Evolutionary conservation across 306 rosid genomes (phyloP), one percentile per base, ranked within the genome.

Genomic region (Styphnolobium japonicum): DNA sequence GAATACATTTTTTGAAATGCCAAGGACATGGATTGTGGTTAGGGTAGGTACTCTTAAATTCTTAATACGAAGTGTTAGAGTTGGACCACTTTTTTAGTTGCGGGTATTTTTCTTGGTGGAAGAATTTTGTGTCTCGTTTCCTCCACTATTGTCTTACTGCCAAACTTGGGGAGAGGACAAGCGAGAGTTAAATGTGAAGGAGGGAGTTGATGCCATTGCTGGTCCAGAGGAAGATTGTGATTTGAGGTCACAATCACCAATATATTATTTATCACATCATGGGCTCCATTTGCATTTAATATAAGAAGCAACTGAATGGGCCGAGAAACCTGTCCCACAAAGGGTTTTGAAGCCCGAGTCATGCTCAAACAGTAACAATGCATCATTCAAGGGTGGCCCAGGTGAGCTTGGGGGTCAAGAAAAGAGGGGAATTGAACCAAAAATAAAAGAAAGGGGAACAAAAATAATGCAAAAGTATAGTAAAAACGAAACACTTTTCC

Each of bases 261-360:
- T 55, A 14, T n/a, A 39, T 55, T 14, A 57, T 5, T 67, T 2
- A 67, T 40, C 37, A 68, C 40, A 5, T 39, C 46, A 67, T 31
- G 76, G 61, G 76, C 58, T 67, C 69, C 76, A 78, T 67, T 67
- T 42, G 37, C 76, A 78, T 67, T 78, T 42, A 33, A 49, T 70
- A 7, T 12, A 6, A 6, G 46, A 11, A 34, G 52, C 40, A n/a
- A 18, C 10, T 45, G 18, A 48, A 70, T 70, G 62, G 75, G 62
- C 31, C 7, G n/a, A 11, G 29, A 10, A 48, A 46, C 16, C 34
- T 46, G 43, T 2, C 29, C 52, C 36, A 43, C 34, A 2, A n/a
- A 48, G 75, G 29, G 14, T 69, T 69, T 46, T 69, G 27, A 15
- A 15, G 61, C 21, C 48, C n/a, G 75, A 46, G 31, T 27, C 31